These are phyloP conservation scores for Backusella psychrophila DNA, from an alignment of 192 early-diverging fungal species.

Conservation along the genomic window DNA sequence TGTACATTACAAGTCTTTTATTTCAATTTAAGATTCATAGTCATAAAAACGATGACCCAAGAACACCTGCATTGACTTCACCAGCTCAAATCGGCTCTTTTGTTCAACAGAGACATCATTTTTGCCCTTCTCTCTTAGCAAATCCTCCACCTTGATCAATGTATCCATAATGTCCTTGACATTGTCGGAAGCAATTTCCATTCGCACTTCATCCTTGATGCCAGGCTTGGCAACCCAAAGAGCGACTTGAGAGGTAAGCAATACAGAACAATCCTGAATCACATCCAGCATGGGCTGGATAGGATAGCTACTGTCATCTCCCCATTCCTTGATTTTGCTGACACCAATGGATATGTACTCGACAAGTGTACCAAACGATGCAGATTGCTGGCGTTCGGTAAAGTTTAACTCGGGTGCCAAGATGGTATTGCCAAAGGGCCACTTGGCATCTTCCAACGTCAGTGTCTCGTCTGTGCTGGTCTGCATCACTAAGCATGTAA, in stretches of 20 bases:
- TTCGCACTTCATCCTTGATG: neutral
- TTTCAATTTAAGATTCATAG: neutral
- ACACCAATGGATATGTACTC: constrained; percentile 24
- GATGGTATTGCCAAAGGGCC: constrained; percentile 41
- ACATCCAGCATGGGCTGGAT: constrained; percentile 7
- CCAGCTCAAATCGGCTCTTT: neutral
- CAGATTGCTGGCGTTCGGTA: constrained; percentile 24
- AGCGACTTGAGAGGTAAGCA: constrained; percentile 3
- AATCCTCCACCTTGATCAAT: neutral
- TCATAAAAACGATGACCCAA: neutral
- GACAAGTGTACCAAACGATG: constrained; percentile 43
- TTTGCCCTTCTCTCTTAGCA: neutral
- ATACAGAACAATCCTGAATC: constrained; percentile 8
- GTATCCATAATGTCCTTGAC: constrained; percentile 9
- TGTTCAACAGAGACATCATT: neutral
- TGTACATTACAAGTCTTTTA: neutral
- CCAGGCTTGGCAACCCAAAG: constrained; percentile 6
- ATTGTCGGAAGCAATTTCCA: constrained; percentile 6
- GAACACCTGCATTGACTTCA: neutral
- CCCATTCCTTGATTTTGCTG: neutral
- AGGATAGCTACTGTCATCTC: neutral
- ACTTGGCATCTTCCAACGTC: constrained; percentile 27
- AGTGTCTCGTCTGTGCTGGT: constrained; percentile 35
- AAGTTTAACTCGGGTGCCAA: constrained; percentile 34
- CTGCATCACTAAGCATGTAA: constrained; percentile 32